Conservation (phyloP, 257 asterid genomes). For the Nicotiana noctiflora region DNA sequence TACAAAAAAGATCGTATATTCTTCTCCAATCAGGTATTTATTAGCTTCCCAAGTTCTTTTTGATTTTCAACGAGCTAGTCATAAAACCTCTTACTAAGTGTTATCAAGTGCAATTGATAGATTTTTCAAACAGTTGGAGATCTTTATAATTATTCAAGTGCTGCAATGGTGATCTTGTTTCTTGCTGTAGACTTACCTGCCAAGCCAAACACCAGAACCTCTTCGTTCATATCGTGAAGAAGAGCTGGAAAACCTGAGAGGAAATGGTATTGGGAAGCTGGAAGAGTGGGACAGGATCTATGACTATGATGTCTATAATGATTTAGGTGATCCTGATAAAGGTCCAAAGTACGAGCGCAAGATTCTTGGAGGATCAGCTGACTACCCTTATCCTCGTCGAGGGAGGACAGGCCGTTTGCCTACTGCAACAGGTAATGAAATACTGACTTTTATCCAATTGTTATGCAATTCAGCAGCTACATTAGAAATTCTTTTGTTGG, state of each 20-base stretch:
- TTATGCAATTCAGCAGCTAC: too few relatives aligned
- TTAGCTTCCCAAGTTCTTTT: not conserved
- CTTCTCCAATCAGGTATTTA: constrained; percentile 25
- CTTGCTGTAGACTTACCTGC: constrained; percentile 25
- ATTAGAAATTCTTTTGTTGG: not conserved
- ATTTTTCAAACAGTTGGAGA: too few relatives aligned
- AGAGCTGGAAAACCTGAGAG: constrained; percentile 26
- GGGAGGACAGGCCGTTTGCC: constrained; percentile 69
- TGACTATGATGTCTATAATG: constrained; percentile 35
- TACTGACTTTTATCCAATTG: not conserved
- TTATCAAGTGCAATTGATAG: too few relatives aligned
- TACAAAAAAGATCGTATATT: constrained; percentile 24
- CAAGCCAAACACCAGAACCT: constrained; percentile 25
- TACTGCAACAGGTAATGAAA: constrained; percentile 33
- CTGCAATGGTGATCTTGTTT: not conserved
- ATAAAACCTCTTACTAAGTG: too few relatives aligned
- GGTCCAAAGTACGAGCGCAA: constrained; percentile 15
- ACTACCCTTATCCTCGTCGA: constrained; percentile 53
- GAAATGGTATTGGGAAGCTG: constrained; percentile 27
- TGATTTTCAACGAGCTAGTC: too few relatives aligned
- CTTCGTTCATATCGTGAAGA: constrained; percentile 21
- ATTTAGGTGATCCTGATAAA: constrained; percentile 31
- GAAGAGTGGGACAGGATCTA: constrained; percentile 41
- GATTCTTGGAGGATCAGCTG: constrained; percentile 28
- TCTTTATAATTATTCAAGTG: too few relatives aligned